phyloP scores from a whole-genome alignment of 2,329 filamentous ascomycete genomes.

The Penicillium psychrosexuale region DNA sequence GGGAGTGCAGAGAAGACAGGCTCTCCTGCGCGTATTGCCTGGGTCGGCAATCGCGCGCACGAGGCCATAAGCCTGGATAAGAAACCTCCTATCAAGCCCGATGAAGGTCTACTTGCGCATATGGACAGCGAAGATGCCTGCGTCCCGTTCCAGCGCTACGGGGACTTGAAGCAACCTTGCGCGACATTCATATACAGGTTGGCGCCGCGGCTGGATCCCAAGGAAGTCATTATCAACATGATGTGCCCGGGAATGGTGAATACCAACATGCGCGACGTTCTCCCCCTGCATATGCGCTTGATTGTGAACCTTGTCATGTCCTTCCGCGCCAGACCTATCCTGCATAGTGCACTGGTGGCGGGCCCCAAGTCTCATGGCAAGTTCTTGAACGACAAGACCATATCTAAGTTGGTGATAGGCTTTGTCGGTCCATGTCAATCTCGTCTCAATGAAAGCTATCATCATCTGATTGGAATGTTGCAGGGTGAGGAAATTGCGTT shows the following conservation, averaged over 20 bases:
- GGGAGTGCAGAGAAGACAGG: neutral
- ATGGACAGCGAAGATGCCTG: neutral
- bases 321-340: neutral
- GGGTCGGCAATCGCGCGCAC: neutral
- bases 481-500: neutral
- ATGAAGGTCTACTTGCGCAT: neutral
- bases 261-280: slow-evolving; percentile 17
- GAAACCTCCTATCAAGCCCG: neutral
- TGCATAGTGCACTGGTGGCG: neutral
- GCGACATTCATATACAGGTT: slow-evolving; percentile 25
- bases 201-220: slow-evolving; percentile 16
- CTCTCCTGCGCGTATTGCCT: neutral
- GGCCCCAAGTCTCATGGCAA: neutral
- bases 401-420: neutral
- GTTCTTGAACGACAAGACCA: neutral
- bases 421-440: neutral
- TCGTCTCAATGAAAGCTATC: neutral
- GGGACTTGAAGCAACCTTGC: slow-evolving; percentile 22
- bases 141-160: slow-evolving; percentile 10
- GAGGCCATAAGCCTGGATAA: neutral
- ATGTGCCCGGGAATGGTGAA: slow-evolving; percentile 26
- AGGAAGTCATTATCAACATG: slow-evolving; percentile 27
- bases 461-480: neutral
- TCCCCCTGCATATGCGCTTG: neutral
- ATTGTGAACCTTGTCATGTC: neutral